Base-by-base conservation (phyloP, 257 asterid species). In the Anisodus tanguticus region DNA sequence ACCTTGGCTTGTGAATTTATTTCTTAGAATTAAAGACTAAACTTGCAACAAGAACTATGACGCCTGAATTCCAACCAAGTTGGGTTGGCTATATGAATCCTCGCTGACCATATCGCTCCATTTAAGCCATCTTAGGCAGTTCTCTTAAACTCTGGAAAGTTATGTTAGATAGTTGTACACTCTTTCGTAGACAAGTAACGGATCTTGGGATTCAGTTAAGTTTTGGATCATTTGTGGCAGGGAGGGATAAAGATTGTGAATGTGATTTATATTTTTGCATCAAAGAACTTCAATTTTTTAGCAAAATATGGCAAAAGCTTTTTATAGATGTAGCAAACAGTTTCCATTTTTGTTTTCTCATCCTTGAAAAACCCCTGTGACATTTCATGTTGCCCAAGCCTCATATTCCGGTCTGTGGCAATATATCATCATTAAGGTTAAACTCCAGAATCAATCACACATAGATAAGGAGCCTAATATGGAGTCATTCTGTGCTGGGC, bases 181-280 rank as follows among this genome's bases (percentile, higher is more conserved):
- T 67, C 57, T n/a, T 41, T 71, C 0, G 26, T n/a, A 43, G 57
- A 37, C 58, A 17, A 43, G 59, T 47, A 45, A 37, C 76, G 37
- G 76, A 72, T 10, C n/a, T 72, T n/a, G 55, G 39, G 54, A 19
- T 72, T 47, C 57, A 9, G 80, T 47, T 72, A 72, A n/a, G n/a
- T 72, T 72, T 19, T 45, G 58, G 39, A 72, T 72, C 80, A 72
- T 41, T 15, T 45, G n/a, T 72, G 41, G 80, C 31, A 11, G 39
- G 80, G 80, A n/a, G 41, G 58, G n/a, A n/a, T 5, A 71, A 71
- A 9, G 16, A 72, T 47, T 3, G 39, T 71, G 57, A 71, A 45
- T 9, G 16, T 45, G 37, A n/a, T 45, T n/a, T 45, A 71, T 71
- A 45, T 71, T n/a, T 71, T 71, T 71, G 80, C n/a, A 45, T 71